A percentile compares a stretch with the other conserved stretches of the same genome.
Conservation (phyloP, 2,329 filamentous ascomycete species). For the Aspergillus puulaauensis region DNA sequence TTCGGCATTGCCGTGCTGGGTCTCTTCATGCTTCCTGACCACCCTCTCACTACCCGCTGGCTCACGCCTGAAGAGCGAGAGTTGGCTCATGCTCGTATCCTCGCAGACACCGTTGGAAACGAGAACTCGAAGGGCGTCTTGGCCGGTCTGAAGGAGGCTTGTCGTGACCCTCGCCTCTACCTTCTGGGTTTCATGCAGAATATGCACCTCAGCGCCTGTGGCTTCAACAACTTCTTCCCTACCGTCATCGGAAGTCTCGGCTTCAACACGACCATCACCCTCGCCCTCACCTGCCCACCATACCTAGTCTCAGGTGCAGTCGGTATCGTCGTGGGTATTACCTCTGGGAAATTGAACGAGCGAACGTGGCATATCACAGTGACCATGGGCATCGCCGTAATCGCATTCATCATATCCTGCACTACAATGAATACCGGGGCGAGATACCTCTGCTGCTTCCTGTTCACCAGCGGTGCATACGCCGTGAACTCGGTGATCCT, state of each 20-base stretch:
- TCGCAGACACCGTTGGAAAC: background rate
- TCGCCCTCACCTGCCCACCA: constrained; percentile 44
- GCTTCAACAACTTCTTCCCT: constrained; percentile 47
- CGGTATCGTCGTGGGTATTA: background rate
- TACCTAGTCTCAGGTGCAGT: constrained; percentile 6
- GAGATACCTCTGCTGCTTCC: constrained; percentile 23
- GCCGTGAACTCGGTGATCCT: constrained; percentile 38
- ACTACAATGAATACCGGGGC: constrained; percentile 17
- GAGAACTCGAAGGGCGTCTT: background rate
- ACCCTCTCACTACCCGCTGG: background rate
- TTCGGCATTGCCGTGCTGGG: no score
- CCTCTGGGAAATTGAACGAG: constrained; percentile 12
- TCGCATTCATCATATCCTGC: constrained; percentile 21
- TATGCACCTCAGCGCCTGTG: constrained; percentile 45
- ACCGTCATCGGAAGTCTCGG: constrained; percentile 47
- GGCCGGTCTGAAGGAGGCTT: constrained; percentile 21
- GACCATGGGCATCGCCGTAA: constrained; percentile 15
- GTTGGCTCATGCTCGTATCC: background rate
- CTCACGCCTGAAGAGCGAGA: background rate
- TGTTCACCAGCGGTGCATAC: constrained; percentile 24
- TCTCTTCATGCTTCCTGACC: no score
- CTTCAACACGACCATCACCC: constrained; percentile 46
- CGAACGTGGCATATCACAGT: constrained; percentile 24
- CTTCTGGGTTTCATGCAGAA: constrained; percentile 47
- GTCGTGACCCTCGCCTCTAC: constrained; percentile 36